Base-by-base conservation (phyloP, 2,329 filamentous ascomycete genomes). In the Cytospora mali region DNA sequence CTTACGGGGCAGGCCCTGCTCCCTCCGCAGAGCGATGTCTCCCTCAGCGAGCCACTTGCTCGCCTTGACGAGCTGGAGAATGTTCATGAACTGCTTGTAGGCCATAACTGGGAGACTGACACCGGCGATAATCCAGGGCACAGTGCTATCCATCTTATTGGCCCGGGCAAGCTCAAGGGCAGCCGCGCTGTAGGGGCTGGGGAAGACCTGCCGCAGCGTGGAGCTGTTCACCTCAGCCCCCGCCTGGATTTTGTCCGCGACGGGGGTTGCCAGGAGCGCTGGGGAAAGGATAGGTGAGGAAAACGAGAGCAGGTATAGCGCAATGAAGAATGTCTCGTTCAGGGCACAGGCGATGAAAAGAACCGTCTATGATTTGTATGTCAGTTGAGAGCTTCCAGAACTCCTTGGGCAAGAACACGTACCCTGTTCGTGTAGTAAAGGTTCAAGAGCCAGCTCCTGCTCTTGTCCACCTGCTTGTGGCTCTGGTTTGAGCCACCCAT, bases 381-480 rank as follows among this genome's bases (percentile, higher is more conserved):
- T 56, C 60, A 68, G 35, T 66, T 13, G 16, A 18, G 23, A 10
- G 7, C 4, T 23, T 13, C 31, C 49, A n/a, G 18, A 18, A 14
- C 35, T 14, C 23, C 11, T 28, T 18, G 28, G 25, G 21, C 18
- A 42, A 14, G 21, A 33, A 7, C 16, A 62, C 85, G 62, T 79
- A 97, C 94, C 85, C 92, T 96, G 82, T 96, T 98, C 67, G 92
- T 94, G 79, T 99, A 99, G 82, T 99, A 99, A 62, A 96, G 81
- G 77, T 97, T 95, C 75, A 99, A 79, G 64, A 98, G 82, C 87
- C 89, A 92, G 80, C 92, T 97, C 75, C 93, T 83, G 74, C 86
- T 91, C 77, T 90, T 89, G 74, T 96, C 92, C 58, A 99, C 88
- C 70, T 91, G 93, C 87, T 99, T 99, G 81, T 99, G 95, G 80